Conservation (phyloP, 495 filamentous ascomycete species). For the Talaromyces nanjingensis region DNA sequence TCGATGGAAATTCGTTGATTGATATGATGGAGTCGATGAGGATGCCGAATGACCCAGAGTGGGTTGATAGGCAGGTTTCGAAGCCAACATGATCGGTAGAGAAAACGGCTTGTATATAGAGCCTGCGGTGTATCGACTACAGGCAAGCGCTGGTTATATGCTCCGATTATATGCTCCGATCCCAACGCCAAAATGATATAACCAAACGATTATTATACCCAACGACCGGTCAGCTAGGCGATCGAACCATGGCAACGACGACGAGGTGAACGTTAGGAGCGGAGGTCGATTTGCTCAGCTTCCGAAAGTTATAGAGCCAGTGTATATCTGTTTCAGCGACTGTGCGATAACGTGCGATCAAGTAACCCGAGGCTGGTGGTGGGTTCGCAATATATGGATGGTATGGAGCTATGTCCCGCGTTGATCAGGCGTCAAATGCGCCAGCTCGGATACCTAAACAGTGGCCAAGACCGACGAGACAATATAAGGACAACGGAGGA, state of each 20-base stretch:
- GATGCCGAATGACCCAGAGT: constrained; percentile 51
- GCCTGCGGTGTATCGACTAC: neutral
- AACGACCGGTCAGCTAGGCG: neutral
- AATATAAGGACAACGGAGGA: neutral
- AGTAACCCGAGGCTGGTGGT: neutral
- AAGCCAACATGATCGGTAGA: constrained; percentile 67
- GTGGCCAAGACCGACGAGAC: neutral
- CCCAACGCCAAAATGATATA: neutral
- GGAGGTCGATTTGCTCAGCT: neutral
- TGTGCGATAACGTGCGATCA: neutral
- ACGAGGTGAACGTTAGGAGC: neutral
- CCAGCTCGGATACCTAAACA: neutral
- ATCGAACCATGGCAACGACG: neutral
- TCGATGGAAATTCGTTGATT: neutral
- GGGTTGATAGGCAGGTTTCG: constrained; percentile 69
- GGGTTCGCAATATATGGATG: neutral
- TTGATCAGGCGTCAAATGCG: neutral
- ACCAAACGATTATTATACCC: neutral
- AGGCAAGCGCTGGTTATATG: neutral
- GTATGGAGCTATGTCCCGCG: neutral
- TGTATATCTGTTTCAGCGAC: neutral
- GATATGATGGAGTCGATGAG: constrained; percentile 37
- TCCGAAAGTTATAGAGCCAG: neutral
- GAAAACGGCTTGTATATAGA: neutral
- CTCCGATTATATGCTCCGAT: neutral